These are phyloP conservation scores for Ceriops tagal DNA, from an alignment of 345 rosid species.

Conservation along the genomic window DNA sequence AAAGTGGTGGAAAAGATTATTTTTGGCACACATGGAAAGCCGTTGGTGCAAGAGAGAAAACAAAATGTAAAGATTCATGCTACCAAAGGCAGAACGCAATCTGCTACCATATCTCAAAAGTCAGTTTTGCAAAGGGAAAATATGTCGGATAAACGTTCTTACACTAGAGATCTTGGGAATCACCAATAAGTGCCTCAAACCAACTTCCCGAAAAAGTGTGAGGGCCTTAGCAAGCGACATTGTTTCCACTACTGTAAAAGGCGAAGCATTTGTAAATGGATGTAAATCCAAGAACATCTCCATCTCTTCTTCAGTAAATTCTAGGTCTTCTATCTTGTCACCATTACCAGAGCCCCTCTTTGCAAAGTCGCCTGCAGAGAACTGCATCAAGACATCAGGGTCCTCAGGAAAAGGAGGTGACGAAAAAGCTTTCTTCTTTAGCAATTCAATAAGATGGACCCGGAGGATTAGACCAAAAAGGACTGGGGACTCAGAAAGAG, in stretches of 20 bases:
- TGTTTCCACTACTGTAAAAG: conserved; percentile 87
- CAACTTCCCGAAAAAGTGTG: conserved; percentile 76
- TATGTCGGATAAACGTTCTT: conserved; percentile 33
- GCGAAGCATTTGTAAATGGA: conserved; percentile 88
- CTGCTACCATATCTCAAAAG: too few species aligned
- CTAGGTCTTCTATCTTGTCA: conserved; percentile 60
- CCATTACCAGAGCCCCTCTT: conserved; percentile 73
- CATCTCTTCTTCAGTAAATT: conserved; percentile 73
- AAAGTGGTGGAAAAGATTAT: too few species aligned
- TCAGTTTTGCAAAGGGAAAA: neutral
- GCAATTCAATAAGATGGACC: conserved; percentile 62
- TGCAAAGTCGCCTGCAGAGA: conserved; percentile 63
- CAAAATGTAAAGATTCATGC: too few species aligned
- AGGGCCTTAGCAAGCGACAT: conserved; percentile 94
- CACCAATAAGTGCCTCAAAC: conserved; percentile 83
- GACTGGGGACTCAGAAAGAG: conserved; percentile 44
- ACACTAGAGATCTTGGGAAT: conserved; percentile 67
- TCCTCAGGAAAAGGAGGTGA: conserved; percentile 35
- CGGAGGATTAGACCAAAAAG: conserved; percentile 79
- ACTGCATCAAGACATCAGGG: conserved; percentile 36
- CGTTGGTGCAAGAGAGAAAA: too few species aligned
- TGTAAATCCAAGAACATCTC: conserved; percentile 83
- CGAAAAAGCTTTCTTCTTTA: conserved; percentile 63
- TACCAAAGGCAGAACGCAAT: too few species aligned
- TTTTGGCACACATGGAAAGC: too few species aligned